Evolutionary conservation across 768 basidiomycete genomes (phyloP).

Genomic region (Daedalea quercina): DNA sequence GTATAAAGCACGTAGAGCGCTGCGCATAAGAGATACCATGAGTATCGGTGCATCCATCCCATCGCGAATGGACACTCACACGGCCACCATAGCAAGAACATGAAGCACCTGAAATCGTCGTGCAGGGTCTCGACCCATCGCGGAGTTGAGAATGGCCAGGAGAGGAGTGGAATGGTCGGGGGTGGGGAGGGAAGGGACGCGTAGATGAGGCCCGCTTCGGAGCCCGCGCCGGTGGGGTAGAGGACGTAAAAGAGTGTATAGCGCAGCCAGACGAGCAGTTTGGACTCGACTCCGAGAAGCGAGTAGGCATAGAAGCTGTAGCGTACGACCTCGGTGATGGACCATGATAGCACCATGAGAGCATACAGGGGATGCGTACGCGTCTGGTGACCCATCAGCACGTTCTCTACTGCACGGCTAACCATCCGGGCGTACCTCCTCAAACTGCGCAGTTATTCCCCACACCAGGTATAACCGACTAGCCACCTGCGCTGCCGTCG

Average conservation of each 20-base stretch:
- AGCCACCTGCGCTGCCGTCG: slow-evolving; percentile 74
- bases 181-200: slow-evolving; percentile 58
- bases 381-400: slow-evolving; percentile 32
- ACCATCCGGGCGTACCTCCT: slow-evolving; percentile 39
- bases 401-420: not conserved
- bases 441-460: slow-evolving; percentile 67
- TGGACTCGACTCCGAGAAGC: slow-evolving; percentile 48
- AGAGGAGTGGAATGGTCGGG: slow-evolving; percentile 27
- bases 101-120: slow-evolving; percentile 48
- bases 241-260: slow-evolving; percentile 92
- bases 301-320: slow-evolving; percentile 80
- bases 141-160: slow-evolving; percentile 12
- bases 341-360: slow-evolving; percentile 92
- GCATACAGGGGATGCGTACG: slow-evolving; percentile 75
- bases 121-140: slow-evolving; percentile 38
- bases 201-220: slow-evolving; percentile 82
- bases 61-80: slow-evolving; percentile 40
- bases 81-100: slow-evolving; percentile 87
- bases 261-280: slow-evolving; percentile 57
- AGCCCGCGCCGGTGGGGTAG: slow-evolving; percentile 90
- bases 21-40: not conserved
- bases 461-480: slow-evolving; percentile 81
- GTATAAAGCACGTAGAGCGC: slow-evolving; percentile 46
- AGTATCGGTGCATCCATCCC: not conserved
- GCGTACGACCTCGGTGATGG: slow-evolving; percentile 83